Evolutionary conservation across 208 protist species (phyloP), one percentile per base, ranked within the genome.

Genomic region (Leishmania major): DNA sequence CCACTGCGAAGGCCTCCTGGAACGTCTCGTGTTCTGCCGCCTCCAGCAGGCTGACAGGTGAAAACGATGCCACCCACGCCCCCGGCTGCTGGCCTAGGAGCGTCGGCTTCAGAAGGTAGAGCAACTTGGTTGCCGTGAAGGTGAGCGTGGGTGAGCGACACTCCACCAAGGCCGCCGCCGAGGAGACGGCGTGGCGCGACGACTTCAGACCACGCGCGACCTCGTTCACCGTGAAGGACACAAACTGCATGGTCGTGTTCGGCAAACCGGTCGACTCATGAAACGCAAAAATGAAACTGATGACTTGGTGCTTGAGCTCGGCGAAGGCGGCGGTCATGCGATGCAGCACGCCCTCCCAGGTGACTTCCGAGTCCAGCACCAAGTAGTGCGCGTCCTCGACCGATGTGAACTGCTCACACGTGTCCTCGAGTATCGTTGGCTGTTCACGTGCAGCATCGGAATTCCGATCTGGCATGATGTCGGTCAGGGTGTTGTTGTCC

Each of bases 201-300:
- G 91, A 95, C 64, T 87, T 88, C 88, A 93, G 90, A 0, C 89
- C 89, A 2, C 88, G 80, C 19, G 87, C 67, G 17, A 92, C 77
- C 71, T 95, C 91, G 51, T 89, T 84, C 66, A 95, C 87, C 2
- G 91, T 79, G 6, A 97, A 82, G 2, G 94, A 95, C 6, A 97
- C 76, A 74, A 97, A 94, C 79, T 95, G 92, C 75, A 96, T 82
- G 2, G 94, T 97, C 8, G 91, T 92, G 82, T 96, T 95, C 1
- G 89, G 87, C 51, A 87, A 72, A n/a, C 83, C 83, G 6, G 83
- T 86, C 7, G 83, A 82, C 35, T 77, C 60, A 62, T 82, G 83
- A 53, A 91, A 95, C 3, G 80, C 66, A 47, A 96, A 83, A 75
- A 94, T 93, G 74, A 94, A 88, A 71, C 88, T 93, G 80, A 90